These are phyloP conservation scores for Boechera retrofracta DNA, from an alignment of 345 rosid species.

Conservation along the genomic window DNA sequence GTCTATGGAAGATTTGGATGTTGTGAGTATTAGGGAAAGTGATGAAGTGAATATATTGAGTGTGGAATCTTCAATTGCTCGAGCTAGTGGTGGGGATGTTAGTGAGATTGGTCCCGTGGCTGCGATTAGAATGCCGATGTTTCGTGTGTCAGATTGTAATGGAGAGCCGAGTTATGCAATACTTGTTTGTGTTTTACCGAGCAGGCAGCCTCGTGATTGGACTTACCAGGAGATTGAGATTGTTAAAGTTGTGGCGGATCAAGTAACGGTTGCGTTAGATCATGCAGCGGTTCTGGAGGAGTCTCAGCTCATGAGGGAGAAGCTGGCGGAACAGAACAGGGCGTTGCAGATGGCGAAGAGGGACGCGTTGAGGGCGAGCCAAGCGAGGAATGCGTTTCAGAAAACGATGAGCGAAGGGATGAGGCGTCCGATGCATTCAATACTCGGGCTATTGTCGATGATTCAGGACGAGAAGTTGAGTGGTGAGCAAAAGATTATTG, in stretches of 20 bases:
- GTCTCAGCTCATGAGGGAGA: slow-evolving; percentile 92
- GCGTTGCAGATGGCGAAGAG: slow-evolving; percentile 69
- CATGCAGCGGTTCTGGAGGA: slow-evolving; percentile 97
- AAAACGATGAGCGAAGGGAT: slow-evolving; percentile 92
- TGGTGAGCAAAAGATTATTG: slow-evolving; percentile 64
- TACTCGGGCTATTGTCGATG: slow-evolving; percentile 79
- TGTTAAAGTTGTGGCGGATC: slow-evolving; percentile 93
- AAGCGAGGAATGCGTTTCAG: slow-evolving; percentile 78
- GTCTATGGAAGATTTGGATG: slow-evolving; percentile 71
- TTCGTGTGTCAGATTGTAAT: slow-evolving; percentile 77
- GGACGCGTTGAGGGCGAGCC: slow-evolving; percentile 88
- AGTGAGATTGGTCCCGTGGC: slow-evolving; percentile 75
- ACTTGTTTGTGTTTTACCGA: slow-evolving; percentile 83
- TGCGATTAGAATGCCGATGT: slow-evolving; percentile 98
- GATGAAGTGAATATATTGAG: slow-evolving; percentile 65
- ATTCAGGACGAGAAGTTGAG: slow-evolving; percentile 68
- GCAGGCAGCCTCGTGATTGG: slow-evolving; percentile 72
- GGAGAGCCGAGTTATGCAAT: slow-evolving; percentile 84
- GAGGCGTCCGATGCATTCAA: slow-evolving; percentile 93
- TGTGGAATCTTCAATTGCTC: slow-evolving; percentile 65
- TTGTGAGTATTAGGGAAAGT: slow-evolving; percentile 60
- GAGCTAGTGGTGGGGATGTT: slow-evolving; percentile 64
- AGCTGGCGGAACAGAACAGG: slow-evolving; percentile 85
- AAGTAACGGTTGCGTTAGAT: slow-evolving; percentile 95
- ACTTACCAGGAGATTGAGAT: slow-evolving; percentile 83